phyloP scores from a whole-genome alignment of 257 asterid species.

The Plectranthus barbatus region DNA sequence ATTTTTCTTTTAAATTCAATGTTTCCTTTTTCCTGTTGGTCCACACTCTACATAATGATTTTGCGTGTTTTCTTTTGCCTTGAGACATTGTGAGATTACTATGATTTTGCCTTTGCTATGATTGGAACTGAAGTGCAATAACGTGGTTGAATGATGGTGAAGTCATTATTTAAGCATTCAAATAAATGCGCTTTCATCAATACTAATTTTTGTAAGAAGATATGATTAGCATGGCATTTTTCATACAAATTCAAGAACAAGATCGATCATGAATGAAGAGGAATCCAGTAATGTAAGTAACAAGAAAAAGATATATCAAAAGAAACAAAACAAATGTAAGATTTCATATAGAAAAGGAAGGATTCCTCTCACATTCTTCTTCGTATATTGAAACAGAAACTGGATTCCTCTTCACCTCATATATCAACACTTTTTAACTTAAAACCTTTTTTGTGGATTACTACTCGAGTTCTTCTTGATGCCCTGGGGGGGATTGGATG shows the following conservation, averaged over 20 bases:
- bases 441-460: neutral
- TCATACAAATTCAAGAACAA: no score
- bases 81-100: neutral
- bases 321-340: neutral
- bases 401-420: conserved; percentile 37
- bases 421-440: conserved; percentile 10
- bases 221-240: no score
- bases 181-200: conserved; percentile 15
- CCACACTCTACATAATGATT: no score
- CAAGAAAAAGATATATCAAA: conserved; percentile 13
- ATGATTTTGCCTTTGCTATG: neutral
- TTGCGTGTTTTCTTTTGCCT: neutral
- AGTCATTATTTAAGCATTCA: conserved; percentile 1
- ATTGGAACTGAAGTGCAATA: conserved; percentile 2
- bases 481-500: conserved; percentile 41
- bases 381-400: conserved; percentile 16
- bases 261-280: conserved; percentile 23
- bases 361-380: neutral
- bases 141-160: neutral
- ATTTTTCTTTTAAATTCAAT: conserved; percentile 1
- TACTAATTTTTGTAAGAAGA: no score
- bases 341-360: neutral
- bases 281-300: conserved; percentile 31
- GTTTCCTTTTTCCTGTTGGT: neutral
- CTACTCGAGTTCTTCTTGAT: conserved; percentile 43